Base-by-base conservation (phyloP, 2,329 filamentous ascomycete genomes). In the Phoma sp. region DNA sequence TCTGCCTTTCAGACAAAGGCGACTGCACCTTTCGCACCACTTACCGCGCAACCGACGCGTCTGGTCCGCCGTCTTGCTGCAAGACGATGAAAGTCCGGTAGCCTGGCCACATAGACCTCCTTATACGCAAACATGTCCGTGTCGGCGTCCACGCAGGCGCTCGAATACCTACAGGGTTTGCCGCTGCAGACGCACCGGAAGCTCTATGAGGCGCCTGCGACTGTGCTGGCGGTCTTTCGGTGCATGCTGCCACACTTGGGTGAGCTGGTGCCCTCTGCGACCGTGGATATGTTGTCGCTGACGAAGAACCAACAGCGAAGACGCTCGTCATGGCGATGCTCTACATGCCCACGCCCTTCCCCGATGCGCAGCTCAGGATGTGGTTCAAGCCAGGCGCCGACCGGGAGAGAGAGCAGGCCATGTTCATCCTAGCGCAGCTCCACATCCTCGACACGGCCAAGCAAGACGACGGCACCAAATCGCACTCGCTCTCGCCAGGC, bases 151-250 rank as follows among this genome's bases (percentile, higher is more conserved):
- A 80, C 81, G 60, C 83, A 85, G 62, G 83, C 84, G 50, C 90
- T 93, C 72, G 93, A 97, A 72, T 98, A 96, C 78, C 88, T 98
- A 73, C 93, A 98, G 83, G 87, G 88, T 73, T 88, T 96, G 69
- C 90, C 90, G 44, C 91, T 93, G 60, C 91, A 90, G 37, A 96
- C 91, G 32, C 96, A 98, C 76, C 86, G 87, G 72, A 89, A 91
- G 75, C 84, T 99, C 40, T 99, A 99, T 82, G 89, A 93, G 78
- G 93, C 97, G 80, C 95, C 95, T 27, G 96, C 93, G 37, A 96
- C 95, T 1, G 90, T 93, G 33, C 86, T 99, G 62, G 95, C 95
- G 63, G 93, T 99, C 69, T 98, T 98, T 75, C 87, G 95, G 64
- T 93, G 95, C 78, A 97, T 99, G 92, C 84, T 99, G 54, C 91